A percentile compares a stretch with the other conserved stretches of the same genome.
phyloP scores from a whole-genome alignment of 352 stramenopile species.

The Phytophthora macrochlamydospora region DNA sequence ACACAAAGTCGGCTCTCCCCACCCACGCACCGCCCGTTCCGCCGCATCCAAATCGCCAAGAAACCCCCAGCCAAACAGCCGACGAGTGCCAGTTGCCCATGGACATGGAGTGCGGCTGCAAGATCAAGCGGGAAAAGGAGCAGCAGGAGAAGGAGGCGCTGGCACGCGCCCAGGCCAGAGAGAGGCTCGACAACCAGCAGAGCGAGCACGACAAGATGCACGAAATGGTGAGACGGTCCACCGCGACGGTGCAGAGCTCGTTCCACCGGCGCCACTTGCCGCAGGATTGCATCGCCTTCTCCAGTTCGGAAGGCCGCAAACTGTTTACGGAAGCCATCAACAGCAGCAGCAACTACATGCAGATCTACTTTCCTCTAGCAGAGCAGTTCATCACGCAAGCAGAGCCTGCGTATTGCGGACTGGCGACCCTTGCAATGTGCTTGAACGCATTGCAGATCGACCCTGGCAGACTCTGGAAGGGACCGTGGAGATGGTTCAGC shows the following conservation, averaged over 20 bases:
- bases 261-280: conserved; percentile 89
- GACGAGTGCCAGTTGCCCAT: conserved; percentile 47
- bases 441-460: conserved; percentile 82
- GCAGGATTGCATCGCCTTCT: conserved; percentile 82
- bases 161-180: conserved; percentile 18
- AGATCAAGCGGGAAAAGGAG: conserved; percentile 47
- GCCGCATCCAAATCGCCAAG: conserved; percentile 25
- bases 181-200: conserved; percentile 13
- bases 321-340: conserved; percentile 85
- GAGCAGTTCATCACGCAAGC: conserved; percentile 92
- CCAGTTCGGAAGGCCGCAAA: conserved; percentile 73
- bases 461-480: conserved; percentile 78
- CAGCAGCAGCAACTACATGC: conserved; percentile 68
- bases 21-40: conserved; percentile 26
- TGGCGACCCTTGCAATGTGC: conserved; percentile 87
- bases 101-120: conserved; percentile 59
- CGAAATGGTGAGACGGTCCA: conserved; percentile 3
- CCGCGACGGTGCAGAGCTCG: conserved; percentile 44
- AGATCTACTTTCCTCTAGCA: conserved; percentile 93
- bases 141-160: conserved; percentile 41
- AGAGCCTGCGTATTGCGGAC: conserved; percentile 91
- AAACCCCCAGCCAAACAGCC: neutral
- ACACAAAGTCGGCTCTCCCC: conserved; percentile 21
- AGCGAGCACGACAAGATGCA: conserved; percentile 14
- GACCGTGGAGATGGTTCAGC: conserved; percentile 82